Evolutionary conservation across 768 basidiomycete species (phyloP).

Genomic region (Kwoniella mangroviensis): DNA sequence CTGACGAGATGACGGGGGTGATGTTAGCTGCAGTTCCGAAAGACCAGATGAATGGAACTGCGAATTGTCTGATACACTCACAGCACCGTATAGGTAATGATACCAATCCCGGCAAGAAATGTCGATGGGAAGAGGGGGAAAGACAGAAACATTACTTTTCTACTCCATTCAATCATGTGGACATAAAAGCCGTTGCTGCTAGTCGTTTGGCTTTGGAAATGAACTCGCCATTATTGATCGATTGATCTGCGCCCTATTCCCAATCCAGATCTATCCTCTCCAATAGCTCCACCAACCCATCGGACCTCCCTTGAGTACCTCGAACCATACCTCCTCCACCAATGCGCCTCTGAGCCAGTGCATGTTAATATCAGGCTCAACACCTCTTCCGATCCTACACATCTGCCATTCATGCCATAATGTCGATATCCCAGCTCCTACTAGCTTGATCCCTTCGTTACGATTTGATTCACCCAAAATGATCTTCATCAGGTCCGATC

Average conservation of each 20-base stretch:
- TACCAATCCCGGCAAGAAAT: no score
- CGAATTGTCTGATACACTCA: no score
- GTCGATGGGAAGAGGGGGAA: no score
- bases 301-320: constrained; percentile 31
- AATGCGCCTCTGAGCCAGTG: constrained; percentile 39
- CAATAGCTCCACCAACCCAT: background rate
- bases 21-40: no score
- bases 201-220: no score
- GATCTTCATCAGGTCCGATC: constrained; percentile 24
- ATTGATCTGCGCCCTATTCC: background rate
- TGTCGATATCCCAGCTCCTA: constrained; percentile 49
- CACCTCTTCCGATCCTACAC: constrained; percentile 38
- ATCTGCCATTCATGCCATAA: constrained; percentile 55
- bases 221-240: no score
- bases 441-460: constrained; percentile 36
- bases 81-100: no score
- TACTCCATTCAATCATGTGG: no score
- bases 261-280: background rate
- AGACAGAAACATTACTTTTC: no score
- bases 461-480: constrained; percentile 24
- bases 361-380: constrained; percentile 44
- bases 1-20: background rate
- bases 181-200: no score
- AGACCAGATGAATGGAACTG: no score
- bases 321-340: constrained; percentile 38